Conservation (phyloP, 1,284 basidiomycete species). For the Ganoderma boninense region DNA sequence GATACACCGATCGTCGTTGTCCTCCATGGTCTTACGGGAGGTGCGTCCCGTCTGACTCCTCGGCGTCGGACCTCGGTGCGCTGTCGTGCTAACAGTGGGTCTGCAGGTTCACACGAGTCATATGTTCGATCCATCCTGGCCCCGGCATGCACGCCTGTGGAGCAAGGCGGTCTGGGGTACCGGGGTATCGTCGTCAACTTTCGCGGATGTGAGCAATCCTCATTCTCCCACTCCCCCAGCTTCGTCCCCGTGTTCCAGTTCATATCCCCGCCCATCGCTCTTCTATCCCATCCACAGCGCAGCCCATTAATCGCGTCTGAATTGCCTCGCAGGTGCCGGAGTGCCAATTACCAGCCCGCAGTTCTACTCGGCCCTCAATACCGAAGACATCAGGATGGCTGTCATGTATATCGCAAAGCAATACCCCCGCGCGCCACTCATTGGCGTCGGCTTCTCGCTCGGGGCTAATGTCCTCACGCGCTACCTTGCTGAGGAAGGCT, state of each 20-base stretch:
- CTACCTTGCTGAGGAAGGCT: conserved; percentile 90
- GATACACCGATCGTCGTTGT: conserved; percentile 86
- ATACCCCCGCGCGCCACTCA: conserved; percentile 84
- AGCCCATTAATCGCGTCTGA: conserved; percentile 16
- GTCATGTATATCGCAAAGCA: conserved; percentile 78
- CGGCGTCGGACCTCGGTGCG: conserved; percentile 12
- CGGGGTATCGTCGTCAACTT: conserved; percentile 91
- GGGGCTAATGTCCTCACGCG: conserved; percentile 94
- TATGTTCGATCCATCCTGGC: conserved; percentile 86
- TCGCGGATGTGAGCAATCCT: conserved; percentile 78
- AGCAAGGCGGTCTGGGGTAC: conserved; percentile 85
- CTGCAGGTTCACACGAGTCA: conserved; percentile 83
- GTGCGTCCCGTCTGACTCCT: conserved; percentile 45
- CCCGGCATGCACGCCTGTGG: conserved; percentile 72
- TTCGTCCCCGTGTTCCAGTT: conserved; percentile 6
- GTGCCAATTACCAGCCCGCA: conserved; percentile 84
- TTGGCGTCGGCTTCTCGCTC: conserved; percentile 93
- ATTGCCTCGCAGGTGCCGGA: conserved; percentile 68
- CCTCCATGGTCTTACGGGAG: conserved; percentile 89
- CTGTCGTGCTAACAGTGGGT: conserved; percentile 20
- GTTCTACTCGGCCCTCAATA: conserved; percentile 88
- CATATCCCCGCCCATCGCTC: conserved; percentile 1
- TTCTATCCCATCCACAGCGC: conserved; percentile 1
- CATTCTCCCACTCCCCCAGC: conserved; percentile 13
- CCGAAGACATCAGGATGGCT: conserved; percentile 87